A percentile compares a stretch with the other conserved stretches of the same genome.
phyloP scores from a whole-genome alignment of 106 monocot genomes.

The Cymbidium sinense region DNA sequence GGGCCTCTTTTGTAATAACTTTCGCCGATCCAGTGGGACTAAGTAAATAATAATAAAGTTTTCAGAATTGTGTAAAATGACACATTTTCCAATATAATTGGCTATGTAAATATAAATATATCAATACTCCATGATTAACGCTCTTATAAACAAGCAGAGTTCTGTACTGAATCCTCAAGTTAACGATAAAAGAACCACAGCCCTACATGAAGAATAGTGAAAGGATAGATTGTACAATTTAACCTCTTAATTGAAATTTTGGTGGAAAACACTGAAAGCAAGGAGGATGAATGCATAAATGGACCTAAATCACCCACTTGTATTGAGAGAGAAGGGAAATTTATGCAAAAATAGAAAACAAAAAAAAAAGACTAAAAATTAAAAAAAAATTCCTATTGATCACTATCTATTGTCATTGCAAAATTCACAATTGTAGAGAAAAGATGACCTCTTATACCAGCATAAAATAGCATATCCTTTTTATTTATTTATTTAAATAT shows the following conservation, averaged over 20 bases:
- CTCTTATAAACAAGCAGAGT: neutral
- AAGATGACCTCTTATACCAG: too few relatives aligned
- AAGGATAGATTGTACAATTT: too few relatives aligned
- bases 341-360: neutral
- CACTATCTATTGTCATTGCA: too few relatives aligned
- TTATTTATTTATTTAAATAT: too few relatives aligned
- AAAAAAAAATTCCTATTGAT: too few relatives aligned
- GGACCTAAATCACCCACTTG: neutral
- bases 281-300: neutral
- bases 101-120: neutral
- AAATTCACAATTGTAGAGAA: too few relatives aligned
- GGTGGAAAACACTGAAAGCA: neutral
- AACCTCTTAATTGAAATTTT: too few relatives aligned
- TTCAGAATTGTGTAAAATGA: neutral
- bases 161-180: too few relatives aligned
- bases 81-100: neutral
- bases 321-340: neutral
- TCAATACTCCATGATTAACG: neutral
- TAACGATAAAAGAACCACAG: neutral
- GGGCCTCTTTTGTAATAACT: conserved; percentile 84
- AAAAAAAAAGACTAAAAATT: neutral
- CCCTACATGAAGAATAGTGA: neutral
- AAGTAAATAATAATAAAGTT: neutral
- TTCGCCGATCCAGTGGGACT: conserved; percentile 97
- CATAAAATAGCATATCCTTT: too few relatives aligned